Base-by-base conservation (phyloP, 2,329 filamentous ascomycete species). In the Fusarium sp. region DNA sequence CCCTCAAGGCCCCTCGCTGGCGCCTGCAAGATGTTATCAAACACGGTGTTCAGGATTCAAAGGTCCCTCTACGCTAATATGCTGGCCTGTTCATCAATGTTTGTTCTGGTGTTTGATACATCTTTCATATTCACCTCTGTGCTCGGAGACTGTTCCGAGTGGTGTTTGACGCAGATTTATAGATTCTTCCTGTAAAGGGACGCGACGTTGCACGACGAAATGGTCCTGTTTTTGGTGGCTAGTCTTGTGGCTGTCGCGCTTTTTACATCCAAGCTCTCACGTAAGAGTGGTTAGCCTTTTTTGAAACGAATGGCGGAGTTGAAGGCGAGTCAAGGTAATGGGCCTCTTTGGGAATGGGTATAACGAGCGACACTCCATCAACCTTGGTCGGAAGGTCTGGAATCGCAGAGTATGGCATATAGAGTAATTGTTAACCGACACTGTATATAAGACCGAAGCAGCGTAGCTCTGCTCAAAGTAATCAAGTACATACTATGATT, bases 1-100 rank as follows among this genome's bases (percentile, higher is more conserved):
- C 95, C 50, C 81, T 96, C 67, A 79, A 81, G 65, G 85, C 91
- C 50, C 93, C 93, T 10, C 82, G 93, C 66, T 97, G 93, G 93
- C 83, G 82, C 61, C 76, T 97, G n/a, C 87, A 93, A 52, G 92
- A 97, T 61, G 88, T 97, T 44, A 82, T 97, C 63, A 85, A 84
- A 66, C 81, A 84, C 49, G 91, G 91, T 61, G 90, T 89, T 19
- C 84, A 89, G 68, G 92, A 96, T 75, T 85, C 89, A 69, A 92
- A 95, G 79, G 71, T 83, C 50, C 85, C 87, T 45, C 79, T 96
- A 72, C 83, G 86, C 75, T 93, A 86, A 72, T 70, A 48, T 51
- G 44, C 33, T 53, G 36, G 31, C 39, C 32, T 37, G 31, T 55
- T 47, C 68, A 63, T 57, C 49, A 44, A 63, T 61, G 43, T 39